These are phyloP conservation scores for Podospora didyma DNA, from an alignment of 495 filamentous ascomycete genomes.

Conservation along the genomic window DNA sequence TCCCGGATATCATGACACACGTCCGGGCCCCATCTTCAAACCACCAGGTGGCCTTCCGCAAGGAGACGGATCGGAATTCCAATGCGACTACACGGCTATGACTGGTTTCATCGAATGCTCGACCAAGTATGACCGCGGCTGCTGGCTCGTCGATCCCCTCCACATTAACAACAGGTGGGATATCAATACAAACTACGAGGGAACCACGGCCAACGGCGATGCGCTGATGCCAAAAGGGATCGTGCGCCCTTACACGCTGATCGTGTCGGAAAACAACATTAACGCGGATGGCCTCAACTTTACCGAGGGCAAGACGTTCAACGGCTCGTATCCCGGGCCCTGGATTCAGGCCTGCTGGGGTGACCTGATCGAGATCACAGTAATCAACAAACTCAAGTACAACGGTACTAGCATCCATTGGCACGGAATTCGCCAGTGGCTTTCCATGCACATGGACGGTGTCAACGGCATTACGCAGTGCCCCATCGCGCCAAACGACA, in stretches of 20 bases:
- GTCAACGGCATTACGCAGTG: slow-evolving; percentile 44
- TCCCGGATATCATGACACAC: not conserved
- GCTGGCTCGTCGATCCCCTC: slow-evolving; percentile 8
- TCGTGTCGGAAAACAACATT: not conserved
- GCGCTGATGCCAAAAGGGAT: not conserved
- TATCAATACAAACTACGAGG: slow-evolving; percentile 10
- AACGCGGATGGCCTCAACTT: slow-evolving; percentile 8
- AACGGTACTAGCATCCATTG: slow-evolving; percentile 37
- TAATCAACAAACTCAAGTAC: slow-evolving; percentile 23
- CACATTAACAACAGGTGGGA: not conserved
- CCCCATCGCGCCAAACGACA: slow-evolving; percentile 39
- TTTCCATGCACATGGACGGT: slow-evolving; percentile 41
- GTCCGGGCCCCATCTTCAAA: slow-evolving; percentile 6
- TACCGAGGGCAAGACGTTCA: slow-evolving; percentile 9
- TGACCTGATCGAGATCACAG: slow-evolving; percentile 52
- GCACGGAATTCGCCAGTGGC: slow-evolving; percentile 30
- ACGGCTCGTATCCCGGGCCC: slow-evolving; percentile 44
- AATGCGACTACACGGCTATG: slow-evolving; percentile 4
- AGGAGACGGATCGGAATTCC: slow-evolving; percentile 2
- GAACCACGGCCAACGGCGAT: not conserved
- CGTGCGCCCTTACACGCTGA: not conserved
- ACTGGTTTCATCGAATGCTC: not conserved
- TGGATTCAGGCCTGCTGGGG: slow-evolving; percentile 55
- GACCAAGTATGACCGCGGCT: not conserved
- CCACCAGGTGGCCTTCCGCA: not conserved